phyloP scores from a whole-genome alignment of 495 filamentous ascomycete species.

The Cercophora newfieldiana region DNA sequence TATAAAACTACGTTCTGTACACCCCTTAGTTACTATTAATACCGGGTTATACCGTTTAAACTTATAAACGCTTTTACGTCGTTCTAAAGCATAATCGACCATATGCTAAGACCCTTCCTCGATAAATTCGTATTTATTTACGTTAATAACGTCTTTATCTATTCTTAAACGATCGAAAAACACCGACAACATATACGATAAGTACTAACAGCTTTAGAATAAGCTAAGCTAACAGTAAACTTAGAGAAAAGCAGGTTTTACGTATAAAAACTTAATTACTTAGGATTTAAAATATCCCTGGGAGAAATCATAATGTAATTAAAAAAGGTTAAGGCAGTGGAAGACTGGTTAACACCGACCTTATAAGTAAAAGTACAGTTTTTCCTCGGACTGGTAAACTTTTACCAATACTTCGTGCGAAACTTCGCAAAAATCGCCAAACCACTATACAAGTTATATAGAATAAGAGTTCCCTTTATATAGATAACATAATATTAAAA shows the following conservation, averaged over 20 bases:
- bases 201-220: not conserved
- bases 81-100: not conserved
- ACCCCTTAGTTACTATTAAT: not conserved
- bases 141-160: not conserved
- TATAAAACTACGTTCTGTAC: not conserved
- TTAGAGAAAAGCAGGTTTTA: not conserved
- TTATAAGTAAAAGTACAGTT: not conserved
- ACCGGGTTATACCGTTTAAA: not conserved
- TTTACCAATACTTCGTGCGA: constrained; percentile 17
- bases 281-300: not conserved
- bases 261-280: not conserved
- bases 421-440: not conserved
- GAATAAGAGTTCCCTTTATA: not conserved
- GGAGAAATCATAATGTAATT: not conserved
- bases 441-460: not conserved
- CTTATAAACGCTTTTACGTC: not conserved
- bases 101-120: not conserved
- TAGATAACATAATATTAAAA: not conserved
- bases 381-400: constrained; percentile 16
- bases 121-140: not conserved
- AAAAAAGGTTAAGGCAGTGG: constrained; percentile 8
- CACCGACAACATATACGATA: not conserved
- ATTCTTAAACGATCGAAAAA: not conserved
- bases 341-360: not conserved
- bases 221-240: not conserved